Conservation (phyloP, 257 asterid genomes). For the Nicotiana attenuata region DNA sequence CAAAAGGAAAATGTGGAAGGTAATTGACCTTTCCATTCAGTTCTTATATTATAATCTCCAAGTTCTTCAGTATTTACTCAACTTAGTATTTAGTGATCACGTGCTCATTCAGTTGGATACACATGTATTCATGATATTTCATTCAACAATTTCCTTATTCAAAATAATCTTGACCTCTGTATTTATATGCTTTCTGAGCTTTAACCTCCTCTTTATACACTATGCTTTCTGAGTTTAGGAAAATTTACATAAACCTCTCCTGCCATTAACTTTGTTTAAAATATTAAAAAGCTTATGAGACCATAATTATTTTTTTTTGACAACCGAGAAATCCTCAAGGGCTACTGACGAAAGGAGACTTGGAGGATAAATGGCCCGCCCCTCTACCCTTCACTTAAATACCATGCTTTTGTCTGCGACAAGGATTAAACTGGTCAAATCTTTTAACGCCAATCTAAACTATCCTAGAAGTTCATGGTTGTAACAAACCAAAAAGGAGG, state of each 20-base stretch:
- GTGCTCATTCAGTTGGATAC: too few species aligned
- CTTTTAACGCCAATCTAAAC: background rate
- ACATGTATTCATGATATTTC: too few species aligned
- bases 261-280: background rate
- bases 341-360: background rate
- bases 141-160: background rate
- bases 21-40: too few species aligned
- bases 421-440: too few species aligned
- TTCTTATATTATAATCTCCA: too few species aligned
- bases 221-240: background rate
- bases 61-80: too few species aligned
- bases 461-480: background rate
- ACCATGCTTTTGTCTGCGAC: background rate
- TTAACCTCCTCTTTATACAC: background rate
- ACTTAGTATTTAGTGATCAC: too few species aligned
- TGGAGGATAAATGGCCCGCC: background rate
- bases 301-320: background rate
- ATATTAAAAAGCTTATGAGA: background rate
- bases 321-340: background rate
- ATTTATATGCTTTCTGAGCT: background rate
- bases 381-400: background rate
- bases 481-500: background rate
- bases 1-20: too few species aligned
- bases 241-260: background rate
- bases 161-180: background rate